Conservation (phyloP, 495 filamentous ascomycete genomes). For the Stereocaulon alpinum region DNA sequence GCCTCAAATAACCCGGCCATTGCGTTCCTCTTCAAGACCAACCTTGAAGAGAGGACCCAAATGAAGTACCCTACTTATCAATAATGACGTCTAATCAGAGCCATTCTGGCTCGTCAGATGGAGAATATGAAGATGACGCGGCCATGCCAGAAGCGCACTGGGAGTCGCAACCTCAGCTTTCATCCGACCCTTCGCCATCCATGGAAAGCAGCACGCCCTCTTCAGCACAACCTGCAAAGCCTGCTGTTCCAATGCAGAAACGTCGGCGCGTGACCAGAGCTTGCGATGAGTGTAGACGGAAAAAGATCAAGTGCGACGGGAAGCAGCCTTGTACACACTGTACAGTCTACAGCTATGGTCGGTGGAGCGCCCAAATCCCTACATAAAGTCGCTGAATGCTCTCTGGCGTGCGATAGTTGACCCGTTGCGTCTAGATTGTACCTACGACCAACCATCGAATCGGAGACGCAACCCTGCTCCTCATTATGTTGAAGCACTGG, state of each 20-base stretch:
- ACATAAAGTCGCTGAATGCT: not conserved
- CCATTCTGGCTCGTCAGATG: conserved; percentile 13
- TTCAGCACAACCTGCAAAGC: not conserved
- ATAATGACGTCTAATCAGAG: conserved; percentile 11
- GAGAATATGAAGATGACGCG: conserved; percentile 14
- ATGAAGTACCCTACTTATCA: not conserved
- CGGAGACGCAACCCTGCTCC: conserved; percentile 88
- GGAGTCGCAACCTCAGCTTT: not conserved
- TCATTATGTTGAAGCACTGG: conserved; percentile 88
- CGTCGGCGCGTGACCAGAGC: conserved; percentile 29
- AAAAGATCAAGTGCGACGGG: conserved; percentile 98
- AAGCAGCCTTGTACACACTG: conserved; percentile 98
- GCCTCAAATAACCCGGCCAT: not conserved
- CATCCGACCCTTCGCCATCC: not conserved
- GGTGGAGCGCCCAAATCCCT: conserved; percentile 21
- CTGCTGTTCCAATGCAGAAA: conserved; percentile 17
- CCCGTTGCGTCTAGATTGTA: conserved; percentile 59
- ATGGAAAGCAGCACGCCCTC: not conserved
- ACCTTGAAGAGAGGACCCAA: not conserved
- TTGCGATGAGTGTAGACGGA: conserved; percentile 82
- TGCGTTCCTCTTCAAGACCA: not conserved
- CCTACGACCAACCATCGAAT: conserved; percentile 96
- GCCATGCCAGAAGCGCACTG: conserved; percentile 6
- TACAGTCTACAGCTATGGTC: conserved; percentile 97
- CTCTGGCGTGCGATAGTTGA: not conserved